phyloP scores from a whole-genome alignment of 2,329 filamentous ascomycete genomes.

The Cytospora schulzeri region DNA sequence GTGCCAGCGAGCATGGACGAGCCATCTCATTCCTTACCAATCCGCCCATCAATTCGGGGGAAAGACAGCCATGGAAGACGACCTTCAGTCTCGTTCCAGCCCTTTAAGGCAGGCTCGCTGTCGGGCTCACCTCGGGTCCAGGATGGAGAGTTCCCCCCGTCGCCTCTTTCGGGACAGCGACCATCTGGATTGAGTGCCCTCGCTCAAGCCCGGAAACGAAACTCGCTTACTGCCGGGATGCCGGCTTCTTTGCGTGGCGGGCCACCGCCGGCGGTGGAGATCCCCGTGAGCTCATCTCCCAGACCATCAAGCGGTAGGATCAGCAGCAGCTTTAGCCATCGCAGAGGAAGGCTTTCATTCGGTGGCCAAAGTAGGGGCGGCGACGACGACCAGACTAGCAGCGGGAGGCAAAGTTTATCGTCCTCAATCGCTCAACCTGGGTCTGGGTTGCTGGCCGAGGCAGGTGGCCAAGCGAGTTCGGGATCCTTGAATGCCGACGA shows the following conservation, averaged over 20 bases:
- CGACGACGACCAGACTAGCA: slow-evolving; percentile 77
- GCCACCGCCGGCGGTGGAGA: slow-evolving; percentile 63
- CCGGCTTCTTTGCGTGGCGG: slow-evolving; percentile 71
- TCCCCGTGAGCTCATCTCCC: slow-evolving; percentile 74
- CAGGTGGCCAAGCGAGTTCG: slow-evolving; percentile 66
- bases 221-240: slow-evolving; percentile 74
- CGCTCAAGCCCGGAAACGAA: slow-evolving; percentile 66
- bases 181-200: slow-evolving; percentile 51
- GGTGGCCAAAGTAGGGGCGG: slow-evolving; percentile 67
- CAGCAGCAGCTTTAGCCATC: slow-evolving; percentile 91
- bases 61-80: slow-evolving; percentile 64
- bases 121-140: slow-evolving; percentile 74
- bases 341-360: slow-evolving; percentile 75
- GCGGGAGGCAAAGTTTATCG: slow-evolving; percentile 74
- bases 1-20: slow-evolving; percentile 49
- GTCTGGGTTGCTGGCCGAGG: slow-evolving; percentile 76
- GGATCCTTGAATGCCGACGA: slow-evolving; percentile 75
- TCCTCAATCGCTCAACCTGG: slow-evolving; percentile 73
- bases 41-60: slow-evolving; percentile 40
- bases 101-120: slow-evolving; percentile 95
- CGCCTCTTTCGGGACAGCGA: slow-evolving; percentile 55
- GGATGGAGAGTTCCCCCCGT: slow-evolving; percentile 56
- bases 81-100: slow-evolving; percentile 86
- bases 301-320: slow-evolving; percentile 81
- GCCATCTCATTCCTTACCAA: slow-evolving; percentile 57